These are phyloP conservation scores for Diaporthe vaccinii DNA, from an alignment of 2,329 filamentous ascomycete species.

Conservation along the genomic window DNA sequence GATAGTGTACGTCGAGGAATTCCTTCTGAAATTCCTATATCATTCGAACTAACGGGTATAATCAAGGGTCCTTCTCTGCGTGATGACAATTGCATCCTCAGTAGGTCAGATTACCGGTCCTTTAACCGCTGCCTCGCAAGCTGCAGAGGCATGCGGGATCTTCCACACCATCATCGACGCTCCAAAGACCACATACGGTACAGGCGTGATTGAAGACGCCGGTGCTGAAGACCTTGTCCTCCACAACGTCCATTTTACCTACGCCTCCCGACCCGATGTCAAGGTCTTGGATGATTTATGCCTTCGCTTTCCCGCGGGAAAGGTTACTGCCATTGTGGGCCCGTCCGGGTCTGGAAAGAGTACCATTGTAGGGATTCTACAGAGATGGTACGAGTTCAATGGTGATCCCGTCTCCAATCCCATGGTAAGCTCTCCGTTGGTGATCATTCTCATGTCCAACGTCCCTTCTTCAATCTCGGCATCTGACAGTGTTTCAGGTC, in stretches of 20 bases:
- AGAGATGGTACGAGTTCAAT: slow-evolving; percentile 73
- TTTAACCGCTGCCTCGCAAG: slow-evolving; percentile 67
- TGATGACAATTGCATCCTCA: slow-evolving; percentile 70
- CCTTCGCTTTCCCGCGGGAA: slow-evolving; percentile 72
- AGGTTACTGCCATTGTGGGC: slow-evolving; percentile 83
- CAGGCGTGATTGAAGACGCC: slow-evolving; percentile 54
- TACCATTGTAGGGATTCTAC: slow-evolving; percentile 78
- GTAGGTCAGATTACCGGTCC: slow-evolving; percentile 69
- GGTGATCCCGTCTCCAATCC: slow-evolving; percentile 32
- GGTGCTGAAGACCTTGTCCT: slow-evolving; percentile 68
- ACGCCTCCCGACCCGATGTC: slow-evolving; percentile 63
- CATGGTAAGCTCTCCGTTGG: background rate
- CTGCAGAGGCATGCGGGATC: slow-evolving; percentile 68
- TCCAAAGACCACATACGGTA: slow-evolving; percentile 53
- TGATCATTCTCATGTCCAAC: background rate
- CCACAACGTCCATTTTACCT: slow-evolving; percentile 76
- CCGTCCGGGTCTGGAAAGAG: slow-evolving; percentile 88
- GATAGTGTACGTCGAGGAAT: slow-evolving; percentile 52
- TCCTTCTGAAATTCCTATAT: background rate
- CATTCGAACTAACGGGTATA: background rate
- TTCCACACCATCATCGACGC: slow-evolving; percentile 67
- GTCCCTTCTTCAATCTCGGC: background rate
- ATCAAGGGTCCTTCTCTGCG: slow-evolving; percentile 63
- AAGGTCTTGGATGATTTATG: slow-evolving; percentile 66
- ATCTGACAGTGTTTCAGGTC: background rate